Evolutionary conservation across 2,329 filamentous ascomycete genomes (phyloP).

Genomic region (Microcyclospora pomicola): DNA sequence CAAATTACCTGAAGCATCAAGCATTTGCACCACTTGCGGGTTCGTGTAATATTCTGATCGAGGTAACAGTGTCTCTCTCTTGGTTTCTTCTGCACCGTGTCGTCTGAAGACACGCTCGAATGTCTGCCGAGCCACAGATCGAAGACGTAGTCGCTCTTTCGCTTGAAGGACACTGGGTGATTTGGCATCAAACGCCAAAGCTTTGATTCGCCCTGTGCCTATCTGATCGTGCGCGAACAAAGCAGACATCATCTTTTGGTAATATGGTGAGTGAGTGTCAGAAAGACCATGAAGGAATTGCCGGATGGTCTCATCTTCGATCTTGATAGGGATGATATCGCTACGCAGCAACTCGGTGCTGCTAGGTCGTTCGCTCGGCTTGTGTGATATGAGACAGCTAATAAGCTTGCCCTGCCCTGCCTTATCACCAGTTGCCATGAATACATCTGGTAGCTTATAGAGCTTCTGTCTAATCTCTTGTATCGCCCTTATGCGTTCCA

Average conservation of each 20-base stretch:
- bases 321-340: conserved; percentile 75
- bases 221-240: conserved; percentile 52
- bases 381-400: conserved; percentile 64
- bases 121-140: conserved; percentile 52
- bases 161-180: conserved; percentile 10
- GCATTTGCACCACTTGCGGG: conserved; percentile 58
- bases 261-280: conserved; percentile 74
- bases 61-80: conserved; percentile 65
- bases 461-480: conserved; percentile 53
- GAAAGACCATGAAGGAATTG: conserved; percentile 68
- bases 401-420: conserved; percentile 62
- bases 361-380: conserved; percentile 68
- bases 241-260: conserved; percentile 75
- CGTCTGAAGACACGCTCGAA: conserved; percentile 68
- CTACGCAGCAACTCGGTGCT: conserved; percentile 71
- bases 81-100: conserved; percentile 75
- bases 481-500: conserved; percentile 53
- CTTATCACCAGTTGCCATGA: conserved; percentile 52
- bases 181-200: conserved; percentile 40
- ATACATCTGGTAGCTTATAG: conserved; percentile 58
- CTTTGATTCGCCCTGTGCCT: conserved; percentile 54
- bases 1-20: conserved; percentile 74
- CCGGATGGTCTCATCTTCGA: conserved; percentile 83
- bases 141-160: conserved; percentile 11
- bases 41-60: conserved; percentile 62